Base-by-base conservation (phyloP, 371 early-diverging fungal genomes). In the Rhizopus sp. region DNA sequence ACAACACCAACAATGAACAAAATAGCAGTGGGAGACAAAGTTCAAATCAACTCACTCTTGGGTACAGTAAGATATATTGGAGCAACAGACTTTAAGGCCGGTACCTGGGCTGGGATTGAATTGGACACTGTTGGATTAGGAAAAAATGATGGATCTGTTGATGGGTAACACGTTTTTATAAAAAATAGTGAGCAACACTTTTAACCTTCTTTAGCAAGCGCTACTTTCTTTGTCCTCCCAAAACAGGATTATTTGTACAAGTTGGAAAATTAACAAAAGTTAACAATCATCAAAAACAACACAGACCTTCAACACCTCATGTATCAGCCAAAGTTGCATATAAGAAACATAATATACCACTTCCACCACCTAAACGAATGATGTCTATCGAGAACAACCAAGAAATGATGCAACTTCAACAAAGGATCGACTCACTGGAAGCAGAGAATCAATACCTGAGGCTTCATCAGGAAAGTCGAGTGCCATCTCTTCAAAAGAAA, bases 41-140 rank as follows among this genome's bases (percentile, higher is more conserved):
- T 66, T 0, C 40, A 57, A 45, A 37, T 55, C 29, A 60, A 58
- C 37, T 55, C 54, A 16, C 15, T 37, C 7, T 10, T 44, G 47
- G 92, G 92, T 23, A 80, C 72, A 9, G 68, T 92, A 31, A 78
- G 85, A 47, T 92, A 73, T 62, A 47, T 89, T 37, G 92, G 92
- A 9, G 75, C 83, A 7, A 84, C 85, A 15, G 70, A 86, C 35
- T 83, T 84, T 53, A 89, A 88, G 59, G 70, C 77, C 35, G 92
- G 92, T 12, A 70, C 78, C 5, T 91, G 92, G 92, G 91, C 87
- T 16, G 92, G 92, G 7, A 78, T 92, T 50, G 88, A 88, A 66
- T 74, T 92, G 7, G 90, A 90, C 42, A 62, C 57, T 32, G 66
- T 60, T 4, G 89, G 87, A 29, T 70, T 77, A 34, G 92, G 92